Evolutionary conservation across 768 basidiomycete genomes (phyloP).

Genomic region (Lactarius tabidus): DNA sequence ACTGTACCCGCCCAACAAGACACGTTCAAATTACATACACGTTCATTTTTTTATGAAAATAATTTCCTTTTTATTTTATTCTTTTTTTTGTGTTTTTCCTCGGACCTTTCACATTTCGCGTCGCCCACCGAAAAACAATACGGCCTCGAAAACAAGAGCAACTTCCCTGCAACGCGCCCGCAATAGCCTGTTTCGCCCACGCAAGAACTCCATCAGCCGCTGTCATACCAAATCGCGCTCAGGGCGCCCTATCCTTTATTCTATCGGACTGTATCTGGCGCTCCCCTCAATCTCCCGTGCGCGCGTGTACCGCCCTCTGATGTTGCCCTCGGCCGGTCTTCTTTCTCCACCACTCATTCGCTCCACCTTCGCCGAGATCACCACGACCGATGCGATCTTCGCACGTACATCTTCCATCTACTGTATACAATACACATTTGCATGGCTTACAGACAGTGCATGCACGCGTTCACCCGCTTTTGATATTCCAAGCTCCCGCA

Average conservation of each 20-base stretch:
- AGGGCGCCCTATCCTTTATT: constrained; percentile 18
- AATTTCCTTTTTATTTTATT: not conserved
- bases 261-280: constrained; percentile 3
- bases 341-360: constrained; percentile 6
- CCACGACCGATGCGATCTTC: constrained; percentile 22
- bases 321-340: constrained; percentile 8
- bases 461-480: constrained; percentile 9
- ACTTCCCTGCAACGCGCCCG: constrained; percentile 20
- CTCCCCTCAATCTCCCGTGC: constrained; percentile 18
- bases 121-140: not conserved
- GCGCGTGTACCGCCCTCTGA: constrained; percentile 3
- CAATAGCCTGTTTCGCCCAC: not conserved
- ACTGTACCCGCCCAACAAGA: not conserved
- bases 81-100: not conserved
- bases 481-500: constrained; percentile 18
- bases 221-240: constrained; percentile 21
- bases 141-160: constrained; percentile 1
- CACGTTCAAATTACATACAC: not conserved
- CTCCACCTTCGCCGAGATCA: constrained; percentile 24
- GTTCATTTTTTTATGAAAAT: not conserved
- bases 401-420: constrained; percentile 12
- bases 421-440: not conserved
- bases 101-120: constrained; percentile 11
- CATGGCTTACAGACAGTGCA: not conserved
- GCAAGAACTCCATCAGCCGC: constrained; percentile 15